phyloP scores from a whole-genome alignment of 225 moss, liverwort and hornwort genomes.

The Climacium dendroides region DNA sequence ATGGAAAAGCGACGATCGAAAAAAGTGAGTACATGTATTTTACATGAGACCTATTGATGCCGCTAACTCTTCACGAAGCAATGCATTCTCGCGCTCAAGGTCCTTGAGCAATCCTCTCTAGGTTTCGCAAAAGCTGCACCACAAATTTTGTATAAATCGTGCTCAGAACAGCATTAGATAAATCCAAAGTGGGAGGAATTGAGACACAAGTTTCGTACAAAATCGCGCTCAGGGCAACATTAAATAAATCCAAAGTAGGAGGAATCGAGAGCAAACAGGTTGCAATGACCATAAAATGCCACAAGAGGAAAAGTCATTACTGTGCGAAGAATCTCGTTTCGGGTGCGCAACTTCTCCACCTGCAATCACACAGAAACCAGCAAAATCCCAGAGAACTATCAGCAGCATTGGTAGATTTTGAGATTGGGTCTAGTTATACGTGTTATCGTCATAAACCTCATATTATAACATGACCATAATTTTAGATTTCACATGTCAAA shows the following conservation, averaged over 20 bases:
- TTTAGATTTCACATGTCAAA: too few relatives aligned
- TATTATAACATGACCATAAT: too few relatives aligned
- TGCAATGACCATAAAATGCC: not conserved
- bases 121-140: constrained; percentile 35
- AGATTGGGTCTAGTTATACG: too few relatives aligned
- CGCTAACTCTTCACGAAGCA: constrained; percentile 18
- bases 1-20: not conserved
- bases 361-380: not conserved
- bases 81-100: constrained; percentile 16
- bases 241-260: too few relatives aligned
- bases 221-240: too few relatives aligned
- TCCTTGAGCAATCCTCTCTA: constrained; percentile 24
- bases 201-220: too few relatives aligned
- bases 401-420: not conserved
- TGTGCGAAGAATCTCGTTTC: constrained; percentile 35
- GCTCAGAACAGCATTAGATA: not conserved
- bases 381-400: not conserved
- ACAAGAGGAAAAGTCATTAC: not conserved
- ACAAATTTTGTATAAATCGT: not conserved
- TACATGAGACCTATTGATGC: not conserved
- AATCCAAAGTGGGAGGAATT: not conserved
- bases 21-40: not conserved
- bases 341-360: constrained; percentile 22
- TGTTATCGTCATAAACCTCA: too few relatives aligned
- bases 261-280: not conserved